phyloP scores from a whole-genome alignment of 805 yeast species.

The Metschnikowia koreensis region DNA sequence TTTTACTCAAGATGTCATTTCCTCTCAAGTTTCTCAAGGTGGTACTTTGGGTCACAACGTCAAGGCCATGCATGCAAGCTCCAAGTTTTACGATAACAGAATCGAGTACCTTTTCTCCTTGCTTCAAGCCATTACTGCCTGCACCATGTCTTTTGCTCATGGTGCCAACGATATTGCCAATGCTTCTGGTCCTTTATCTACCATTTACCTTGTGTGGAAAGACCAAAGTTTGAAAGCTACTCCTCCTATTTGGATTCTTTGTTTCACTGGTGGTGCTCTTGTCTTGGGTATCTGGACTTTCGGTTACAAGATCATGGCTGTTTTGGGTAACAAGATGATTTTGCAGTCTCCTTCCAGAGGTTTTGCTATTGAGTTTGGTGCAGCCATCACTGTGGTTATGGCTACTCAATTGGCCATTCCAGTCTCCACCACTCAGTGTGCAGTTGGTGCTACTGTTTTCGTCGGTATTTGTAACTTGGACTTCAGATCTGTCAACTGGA shows the following conservation, averaged over 20 bases:
- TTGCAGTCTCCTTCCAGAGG: constrained; percentile 79
- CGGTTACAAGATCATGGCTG: constrained; percentile 68
- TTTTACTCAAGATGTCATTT: constrained; percentile 60
- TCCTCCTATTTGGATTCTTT: constrained; percentile 71
- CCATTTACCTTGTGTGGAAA: constrained; percentile 62
- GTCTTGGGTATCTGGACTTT: constrained; percentile 69
- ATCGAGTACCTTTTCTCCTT: constrained; percentile 66
- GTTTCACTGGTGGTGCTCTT: constrained; percentile 64
- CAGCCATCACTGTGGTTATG: constrained; percentile 72
- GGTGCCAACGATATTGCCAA: constrained; percentile 80
- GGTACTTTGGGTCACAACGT: constrained; percentile 48
- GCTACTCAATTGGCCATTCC: constrained; percentile 74
- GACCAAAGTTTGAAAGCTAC: constrained; percentile 52
- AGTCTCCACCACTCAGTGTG: constrained; percentile 75
- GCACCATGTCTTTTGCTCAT: constrained; percentile 79
- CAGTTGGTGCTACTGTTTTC: constrained; percentile 74
- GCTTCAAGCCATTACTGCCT: constrained; percentile 69
- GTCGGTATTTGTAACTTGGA: constrained; percentile 73
- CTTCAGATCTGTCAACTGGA: constrained; percentile 66
- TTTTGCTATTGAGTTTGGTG: constrained; percentile 72
- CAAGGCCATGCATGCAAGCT: constrained; percentile 49
- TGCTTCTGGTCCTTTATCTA: constrained; percentile 73
- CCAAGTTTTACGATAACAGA: constrained; percentile 69
- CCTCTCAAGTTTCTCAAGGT: constrained; percentile 39
- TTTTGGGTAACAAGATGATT: constrained; percentile 71